A percentile compares a stretch with the other conserved stretches of the same genome.
phyloP scores from a whole-genome alignment of 192 early-diverging fungal species.

The Entomortierella beljakovae region DNA sequence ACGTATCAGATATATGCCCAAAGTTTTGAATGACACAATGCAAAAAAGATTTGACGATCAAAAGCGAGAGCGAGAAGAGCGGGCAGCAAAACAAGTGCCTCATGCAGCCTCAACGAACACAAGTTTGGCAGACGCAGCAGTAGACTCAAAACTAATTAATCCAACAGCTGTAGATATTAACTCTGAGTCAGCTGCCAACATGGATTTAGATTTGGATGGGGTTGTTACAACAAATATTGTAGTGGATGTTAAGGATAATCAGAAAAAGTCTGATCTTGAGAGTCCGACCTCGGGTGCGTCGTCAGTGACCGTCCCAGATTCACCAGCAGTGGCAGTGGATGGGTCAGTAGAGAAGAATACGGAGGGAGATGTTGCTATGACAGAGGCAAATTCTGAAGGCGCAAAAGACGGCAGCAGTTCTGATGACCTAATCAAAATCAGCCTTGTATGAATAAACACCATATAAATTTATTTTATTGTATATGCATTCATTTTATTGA shows the following conservation, averaged over 20 bases:
- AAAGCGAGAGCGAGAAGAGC: background rate
- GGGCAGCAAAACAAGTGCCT: background rate
- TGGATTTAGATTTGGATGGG: constrained; percentile 15
- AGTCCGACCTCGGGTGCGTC: background rate
- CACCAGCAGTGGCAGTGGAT: background rate
- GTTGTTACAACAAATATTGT: constrained; percentile 6
- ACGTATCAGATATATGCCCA: constrained; percentile 45
- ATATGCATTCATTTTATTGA: too few species aligned
- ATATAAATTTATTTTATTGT: background rate
- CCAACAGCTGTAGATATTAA: background rate
- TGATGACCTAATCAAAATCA: constrained; percentile 18
- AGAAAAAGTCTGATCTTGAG: background rate
- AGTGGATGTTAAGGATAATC: constrained; percentile 1
- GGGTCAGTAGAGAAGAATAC: background rate
- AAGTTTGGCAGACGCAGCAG: background rate
- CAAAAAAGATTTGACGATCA: constrained; percentile 18
- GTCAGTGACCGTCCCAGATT: background rate
- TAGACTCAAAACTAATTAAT: background rate
- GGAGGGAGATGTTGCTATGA: background rate
- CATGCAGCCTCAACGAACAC: too few species aligned
- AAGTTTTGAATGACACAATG: constrained; percentile 31
- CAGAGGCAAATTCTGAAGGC: background rate
- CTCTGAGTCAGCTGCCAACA: background rate
- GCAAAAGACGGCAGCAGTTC: background rate
- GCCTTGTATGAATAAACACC: background rate